phyloP scores from a whole-genome alignment of 192 early-diverging fungal genomes.

The Podila epigama region DNA sequence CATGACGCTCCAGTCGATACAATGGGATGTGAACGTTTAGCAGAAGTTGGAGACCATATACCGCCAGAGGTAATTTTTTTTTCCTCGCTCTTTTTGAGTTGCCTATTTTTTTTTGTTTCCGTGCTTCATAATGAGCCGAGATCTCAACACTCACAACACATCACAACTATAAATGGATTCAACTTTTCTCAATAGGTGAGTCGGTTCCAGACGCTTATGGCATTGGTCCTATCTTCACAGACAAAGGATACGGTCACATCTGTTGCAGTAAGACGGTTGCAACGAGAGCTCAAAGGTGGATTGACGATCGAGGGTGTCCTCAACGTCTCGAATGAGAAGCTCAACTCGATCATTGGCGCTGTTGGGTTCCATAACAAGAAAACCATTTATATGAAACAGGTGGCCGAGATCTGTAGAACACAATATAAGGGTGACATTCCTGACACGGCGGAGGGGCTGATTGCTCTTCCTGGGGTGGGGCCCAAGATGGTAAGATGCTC shows the following conservation, averaged over 20 bases:
- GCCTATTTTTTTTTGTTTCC: not conserved
- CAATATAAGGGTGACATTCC: slow-evolving; percentile 86
- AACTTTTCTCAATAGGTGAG: slow-evolving; percentile 48
- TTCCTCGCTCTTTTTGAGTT: not conserved
- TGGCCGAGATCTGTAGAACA: slow-evolving; percentile 76
- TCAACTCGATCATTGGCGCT: slow-evolving; percentile 77
- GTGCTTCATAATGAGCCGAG: too few relatives aligned
- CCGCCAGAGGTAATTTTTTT: slow-evolving; percentile 35
- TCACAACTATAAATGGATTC: not conserved
- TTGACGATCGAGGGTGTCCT: slow-evolving; percentile 73
- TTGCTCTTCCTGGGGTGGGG: slow-evolving; percentile 89
- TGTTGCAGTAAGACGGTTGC: slow-evolving; percentile 74
- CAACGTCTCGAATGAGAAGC: slow-evolving; percentile 59
- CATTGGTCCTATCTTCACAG: slow-evolving; percentile 92
- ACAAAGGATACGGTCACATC: slow-evolving; percentile 92
- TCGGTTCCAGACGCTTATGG: slow-evolving; percentile 85
- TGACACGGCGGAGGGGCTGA: slow-evolving; percentile 75
- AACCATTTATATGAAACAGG: slow-evolving; percentile 80
- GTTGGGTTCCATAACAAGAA: slow-evolving; percentile 95
- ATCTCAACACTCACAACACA: too few relatives aligned
- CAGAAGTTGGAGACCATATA: slow-evolving; percentile 41
- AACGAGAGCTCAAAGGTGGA: slow-evolving; percentile 68
- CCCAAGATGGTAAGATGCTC: slow-evolving; percentile 83
- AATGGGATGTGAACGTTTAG: slow-evolving; percentile 84
- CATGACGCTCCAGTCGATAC: slow-evolving; percentile 86